Conservation (phyloP, 2,329 filamentous ascomycete species). For the Capronia epimyces region DNA sequence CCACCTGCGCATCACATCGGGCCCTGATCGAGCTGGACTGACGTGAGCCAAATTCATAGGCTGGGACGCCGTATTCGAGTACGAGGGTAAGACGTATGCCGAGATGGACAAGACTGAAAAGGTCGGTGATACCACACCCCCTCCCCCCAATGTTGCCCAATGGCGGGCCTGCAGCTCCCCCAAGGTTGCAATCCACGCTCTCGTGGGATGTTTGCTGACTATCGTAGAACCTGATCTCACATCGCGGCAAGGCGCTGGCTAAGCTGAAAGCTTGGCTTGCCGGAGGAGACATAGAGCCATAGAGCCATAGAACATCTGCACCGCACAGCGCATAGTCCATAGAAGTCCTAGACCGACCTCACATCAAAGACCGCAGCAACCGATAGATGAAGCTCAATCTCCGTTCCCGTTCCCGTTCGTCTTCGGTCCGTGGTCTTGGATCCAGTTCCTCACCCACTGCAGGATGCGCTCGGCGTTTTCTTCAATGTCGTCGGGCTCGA, state of each 20-base stretch:
- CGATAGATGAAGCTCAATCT: too few relatives aligned
- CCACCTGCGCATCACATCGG: too few relatives aligned
- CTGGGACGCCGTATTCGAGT: conserved; percentile 96
- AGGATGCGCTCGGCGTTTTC: conserved; percentile 79
- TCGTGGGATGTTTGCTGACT: background rate
- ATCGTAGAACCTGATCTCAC: conserved; percentile 73
- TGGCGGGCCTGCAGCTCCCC: too few relatives aligned
- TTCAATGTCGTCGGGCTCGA: conserved; percentile 78
- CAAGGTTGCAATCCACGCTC: too few relatives aligned
- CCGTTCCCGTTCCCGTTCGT: conserved; percentile 27
- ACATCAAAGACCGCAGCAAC: too few relatives aligned
- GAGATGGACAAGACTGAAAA: conserved; percentile 93
- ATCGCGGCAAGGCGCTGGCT: conserved; percentile 77
- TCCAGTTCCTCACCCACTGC: conserved; percentile 79
- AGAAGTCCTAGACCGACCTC: too few relatives aligned
- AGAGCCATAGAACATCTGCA: background rate
- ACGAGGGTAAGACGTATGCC: conserved; percentile 83
- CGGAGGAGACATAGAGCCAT: conserved; percentile 34
- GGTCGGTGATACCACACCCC: too few relatives aligned
- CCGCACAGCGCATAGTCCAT: background rate
- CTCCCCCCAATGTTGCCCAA: too few relatives aligned
- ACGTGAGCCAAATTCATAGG: conserved; percentile 48
- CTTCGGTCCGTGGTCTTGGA: conserved; percentile 44
- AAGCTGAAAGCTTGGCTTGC: conserved; percentile 81
- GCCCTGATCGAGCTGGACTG: too few relatives aligned